Percentiles rank a stretch among this genome's conserved stretches.
Evolutionary conservation across 371 early-diverging fungal genomes (phyloP).

Genomic region (Mortierella sp.): DNA sequence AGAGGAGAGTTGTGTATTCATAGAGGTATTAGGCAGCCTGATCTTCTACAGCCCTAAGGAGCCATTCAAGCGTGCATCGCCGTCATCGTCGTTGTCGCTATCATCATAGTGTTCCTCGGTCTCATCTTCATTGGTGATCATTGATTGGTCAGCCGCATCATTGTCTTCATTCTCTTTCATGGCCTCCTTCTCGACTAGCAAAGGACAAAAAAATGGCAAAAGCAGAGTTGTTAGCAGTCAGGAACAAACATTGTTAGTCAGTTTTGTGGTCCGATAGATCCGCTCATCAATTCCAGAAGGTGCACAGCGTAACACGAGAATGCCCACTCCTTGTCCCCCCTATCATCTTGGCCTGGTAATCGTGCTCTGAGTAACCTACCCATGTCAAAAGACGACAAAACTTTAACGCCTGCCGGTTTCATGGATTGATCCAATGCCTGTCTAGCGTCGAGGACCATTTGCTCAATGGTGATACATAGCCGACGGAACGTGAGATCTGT

Average conservation of each 20-base stretch:
- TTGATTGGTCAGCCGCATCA: slow-evolving; percentile 26
- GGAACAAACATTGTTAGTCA: too few species aligned
- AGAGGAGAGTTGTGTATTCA: too few species aligned
- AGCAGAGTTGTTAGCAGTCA: background rate
- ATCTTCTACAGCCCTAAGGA: too few species aligned
- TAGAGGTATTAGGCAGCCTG: too few species aligned
- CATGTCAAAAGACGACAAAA: slow-evolving; percentile 49
- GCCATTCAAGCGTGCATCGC: too few species aligned
- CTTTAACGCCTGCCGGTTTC: slow-evolving; percentile 44
- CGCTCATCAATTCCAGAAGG: too few species aligned
- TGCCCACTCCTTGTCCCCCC: too few species aligned
- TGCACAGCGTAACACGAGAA: too few species aligned
- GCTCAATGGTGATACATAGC: slow-evolving; percentile 42
- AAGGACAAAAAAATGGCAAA: background rate
- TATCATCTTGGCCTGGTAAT: too few species aligned
- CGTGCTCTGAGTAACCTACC: slow-evolving; percentile 32
- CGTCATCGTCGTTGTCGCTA: too few species aligned
- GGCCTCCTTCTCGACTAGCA: slow-evolving; percentile 33
- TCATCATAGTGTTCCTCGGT: too few species aligned
- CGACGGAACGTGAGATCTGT: slow-evolving; percentile 39
- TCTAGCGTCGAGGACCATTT: slow-evolving; percentile 41
- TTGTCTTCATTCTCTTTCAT: slow-evolving; percentile 28
- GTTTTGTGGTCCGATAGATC: too few species aligned
- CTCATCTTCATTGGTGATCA: slow-evolving; percentile 19
- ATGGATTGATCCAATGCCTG: slow-evolving; percentile 46